phyloP scores from a whole-genome alignment of 208 protist species.

The Leishmania tarentolae region DNA sequence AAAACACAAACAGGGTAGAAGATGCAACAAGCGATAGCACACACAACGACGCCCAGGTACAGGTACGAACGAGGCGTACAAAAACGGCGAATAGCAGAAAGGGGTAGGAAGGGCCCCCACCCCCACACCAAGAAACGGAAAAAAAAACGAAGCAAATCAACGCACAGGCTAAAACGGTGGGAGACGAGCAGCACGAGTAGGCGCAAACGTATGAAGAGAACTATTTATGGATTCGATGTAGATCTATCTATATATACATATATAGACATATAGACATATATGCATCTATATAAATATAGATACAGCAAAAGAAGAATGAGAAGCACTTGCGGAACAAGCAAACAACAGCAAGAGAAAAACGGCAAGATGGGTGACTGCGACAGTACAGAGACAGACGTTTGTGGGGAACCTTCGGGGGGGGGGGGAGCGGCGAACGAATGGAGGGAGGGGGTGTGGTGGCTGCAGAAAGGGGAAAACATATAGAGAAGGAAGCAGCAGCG shows the following conservation, averaged over 20 bases:
- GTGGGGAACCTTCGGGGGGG: neutral
- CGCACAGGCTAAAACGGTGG: neutral
- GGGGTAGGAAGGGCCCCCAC: neutral
- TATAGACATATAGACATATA: neutral
- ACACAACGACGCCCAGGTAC: neutral
- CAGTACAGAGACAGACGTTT: neutral
- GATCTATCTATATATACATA: neutral
- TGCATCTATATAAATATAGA: neutral
- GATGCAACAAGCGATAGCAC: neutral
- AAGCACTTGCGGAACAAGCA: neutral
- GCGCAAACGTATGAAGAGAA: neutral
- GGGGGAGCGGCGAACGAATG: neutral
- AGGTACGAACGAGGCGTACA: neutral
- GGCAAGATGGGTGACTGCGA: neutral
- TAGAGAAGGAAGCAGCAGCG: neutral
- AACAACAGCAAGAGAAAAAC: neutral
- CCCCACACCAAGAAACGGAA: neutral
- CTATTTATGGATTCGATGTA: neutral
- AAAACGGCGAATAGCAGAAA: neutral
- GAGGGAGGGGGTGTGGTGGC: neutral
- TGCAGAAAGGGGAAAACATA: neutral
- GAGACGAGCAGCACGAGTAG: neutral
- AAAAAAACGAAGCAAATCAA: neutral
- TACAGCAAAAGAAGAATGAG: neutral
- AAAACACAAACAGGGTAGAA: neutral